Evolutionary conservation across 2,329 filamentous ascomycete species (phyloP).

Genomic region (Magnaporthiopsis rhizophila): DNA sequence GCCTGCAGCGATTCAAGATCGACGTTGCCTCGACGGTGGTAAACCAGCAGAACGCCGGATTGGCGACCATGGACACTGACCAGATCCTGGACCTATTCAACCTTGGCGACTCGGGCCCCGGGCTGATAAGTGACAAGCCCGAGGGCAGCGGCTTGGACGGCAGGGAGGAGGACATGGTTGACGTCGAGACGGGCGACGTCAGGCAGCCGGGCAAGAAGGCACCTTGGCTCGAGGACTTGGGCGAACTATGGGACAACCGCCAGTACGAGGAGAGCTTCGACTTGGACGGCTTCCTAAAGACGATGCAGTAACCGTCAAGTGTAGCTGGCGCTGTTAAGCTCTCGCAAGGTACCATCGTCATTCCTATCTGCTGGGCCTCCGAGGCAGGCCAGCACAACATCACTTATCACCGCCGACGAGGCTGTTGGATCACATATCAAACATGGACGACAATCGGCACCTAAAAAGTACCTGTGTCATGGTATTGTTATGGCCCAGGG

Average conservation of each 20-base stretch:
- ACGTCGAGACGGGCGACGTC: conserved; percentile 85
- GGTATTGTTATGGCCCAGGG: background rate
- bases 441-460: background rate
- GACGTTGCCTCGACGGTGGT: conserved; percentile 97
- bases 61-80: conserved; percentile 95
- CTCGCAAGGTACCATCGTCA: background rate
- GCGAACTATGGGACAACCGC: conserved; percentile 93
- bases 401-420: background rate
- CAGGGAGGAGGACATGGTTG: conserved; percentile 79
- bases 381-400: background rate
- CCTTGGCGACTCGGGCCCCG: conserved; percentile 69
- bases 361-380: background rate
- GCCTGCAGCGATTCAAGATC: conserved; percentile 97
- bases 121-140: conserved; percentile 53
- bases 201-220: conserved; percentile 89
- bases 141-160: conserved; percentile 44
- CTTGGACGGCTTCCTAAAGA: conserved; percentile 88
- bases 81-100: conserved; percentile 97
- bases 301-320: conserved; percentile 56
- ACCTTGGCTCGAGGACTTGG: conserved; percentile 87
- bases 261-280: conserved; percentile 99
- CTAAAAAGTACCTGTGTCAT: background rate
- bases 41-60: conserved; percentile 94
- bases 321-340: background rate
- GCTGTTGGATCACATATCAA: background rate